These are phyloP conservation scores for Dactylellina drechsleri DNA, from an alignment of 2,329 filamentous ascomycete genomes.

Conservation along the genomic window DNA sequence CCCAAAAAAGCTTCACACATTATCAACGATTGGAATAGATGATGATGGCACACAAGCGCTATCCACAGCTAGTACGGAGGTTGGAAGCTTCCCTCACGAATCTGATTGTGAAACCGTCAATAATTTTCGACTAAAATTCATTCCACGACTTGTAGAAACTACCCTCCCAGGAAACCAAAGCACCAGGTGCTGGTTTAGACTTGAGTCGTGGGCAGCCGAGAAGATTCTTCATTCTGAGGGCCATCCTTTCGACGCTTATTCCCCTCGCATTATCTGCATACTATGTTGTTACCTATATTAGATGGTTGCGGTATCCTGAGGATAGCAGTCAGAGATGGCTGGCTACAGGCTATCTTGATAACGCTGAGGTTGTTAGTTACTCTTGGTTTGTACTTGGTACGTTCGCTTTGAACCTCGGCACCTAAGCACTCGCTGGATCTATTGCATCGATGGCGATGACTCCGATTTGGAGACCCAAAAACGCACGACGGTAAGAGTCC, in stretches of 20 bases:
- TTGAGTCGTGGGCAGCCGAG: too few relatives aligned
- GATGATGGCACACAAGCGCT: too few relatives aligned
- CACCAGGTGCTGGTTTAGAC: too few relatives aligned
- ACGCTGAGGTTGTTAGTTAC: slow-evolving; percentile 23
- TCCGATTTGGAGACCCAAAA: not conserved
- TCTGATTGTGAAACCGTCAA: too few relatives aligned
- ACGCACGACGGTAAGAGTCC: slow-evolving; percentile 9
- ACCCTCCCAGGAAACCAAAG: too few relatives aligned
- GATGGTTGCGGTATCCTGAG: slow-evolving; percentile 28
- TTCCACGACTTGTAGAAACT: too few relatives aligned
- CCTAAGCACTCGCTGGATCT: slow-evolving; percentile 14
- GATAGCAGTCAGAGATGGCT: slow-evolving; percentile 10
- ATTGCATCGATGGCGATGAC: slow-evolving; percentile 23
- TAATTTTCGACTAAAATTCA: too few relatives aligned
- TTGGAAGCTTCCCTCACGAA: too few relatives aligned
- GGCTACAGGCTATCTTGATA: slow-evolving; percentile 7
- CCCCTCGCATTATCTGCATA: slow-evolving; percentile 1
- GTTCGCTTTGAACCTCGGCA: slow-evolving; percentile 23
- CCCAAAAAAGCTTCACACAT: too few relatives aligned
- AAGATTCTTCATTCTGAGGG: not conserved
- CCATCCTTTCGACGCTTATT: not conserved
- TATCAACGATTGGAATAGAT: too few relatives aligned
- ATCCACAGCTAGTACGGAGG: too few relatives aligned
- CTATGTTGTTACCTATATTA: slow-evolving; percentile 18
- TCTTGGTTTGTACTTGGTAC: slow-evolving; percentile 29